Evolutionary conservation across 257 asterid genomes (phyloP).

Genomic region (Coffea eugenioides): DNA sequence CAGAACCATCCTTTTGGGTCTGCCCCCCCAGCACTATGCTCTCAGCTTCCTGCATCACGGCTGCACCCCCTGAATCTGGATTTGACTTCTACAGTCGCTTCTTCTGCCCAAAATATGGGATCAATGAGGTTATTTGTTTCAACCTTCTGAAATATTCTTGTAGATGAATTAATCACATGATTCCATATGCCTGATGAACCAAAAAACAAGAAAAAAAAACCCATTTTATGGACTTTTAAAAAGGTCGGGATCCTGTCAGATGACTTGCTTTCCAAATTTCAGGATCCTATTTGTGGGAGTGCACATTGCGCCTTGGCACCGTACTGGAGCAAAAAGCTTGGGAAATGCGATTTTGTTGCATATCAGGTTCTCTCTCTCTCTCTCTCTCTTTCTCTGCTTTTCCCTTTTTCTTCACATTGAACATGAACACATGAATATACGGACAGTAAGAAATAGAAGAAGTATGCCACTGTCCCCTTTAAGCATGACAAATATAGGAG

Average conservation of each 20-base stretch:
- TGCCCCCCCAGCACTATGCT: conserved; percentile 50
- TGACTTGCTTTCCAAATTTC: conserved; percentile 6
- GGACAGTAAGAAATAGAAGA: too few species aligned
- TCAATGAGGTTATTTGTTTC: conserved; percentile 52
- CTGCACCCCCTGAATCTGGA: conserved; percentile 71
- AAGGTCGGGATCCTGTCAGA: neutral
- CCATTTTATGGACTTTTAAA: neutral
- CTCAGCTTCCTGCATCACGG: conserved; percentile 62
- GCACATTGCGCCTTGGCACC: conserved; percentile 79
- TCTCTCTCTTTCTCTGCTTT: neutral
- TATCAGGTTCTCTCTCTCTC: conserved; percentile 46
- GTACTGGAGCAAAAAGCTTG: conserved; percentile 84
- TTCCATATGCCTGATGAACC: neutral
- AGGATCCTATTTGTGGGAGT: conserved; percentile 96
- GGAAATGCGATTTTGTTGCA: conserved; percentile 61
- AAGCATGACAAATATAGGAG: conserved; percentile 61
- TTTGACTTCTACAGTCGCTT: conserved; percentile 77
- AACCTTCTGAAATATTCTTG: neutral
- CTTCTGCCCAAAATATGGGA: conserved; percentile 77
- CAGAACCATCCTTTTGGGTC: conserved; percentile 49
- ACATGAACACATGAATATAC: neutral
- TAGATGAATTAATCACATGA: neutral
- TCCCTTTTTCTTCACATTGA: too few species aligned
- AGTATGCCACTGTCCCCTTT: conserved; percentile 65
- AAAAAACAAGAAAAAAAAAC: neutral